Conservation (phyloP, 202 grass and related monocot genomes). For the Digitaria exilis region DNA sequence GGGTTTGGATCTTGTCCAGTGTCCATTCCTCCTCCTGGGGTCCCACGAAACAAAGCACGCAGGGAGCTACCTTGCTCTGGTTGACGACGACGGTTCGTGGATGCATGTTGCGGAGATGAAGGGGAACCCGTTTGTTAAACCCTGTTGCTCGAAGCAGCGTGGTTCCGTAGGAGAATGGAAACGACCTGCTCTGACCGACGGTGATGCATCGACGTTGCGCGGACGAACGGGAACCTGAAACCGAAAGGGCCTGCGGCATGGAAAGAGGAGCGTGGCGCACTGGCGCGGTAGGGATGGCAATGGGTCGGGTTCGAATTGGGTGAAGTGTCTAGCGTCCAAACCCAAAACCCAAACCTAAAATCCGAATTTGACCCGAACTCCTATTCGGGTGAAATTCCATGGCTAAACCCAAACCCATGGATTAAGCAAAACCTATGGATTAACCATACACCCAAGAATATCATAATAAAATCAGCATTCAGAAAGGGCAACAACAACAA, state of each 20-base stretch:
- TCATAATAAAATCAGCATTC: no score
- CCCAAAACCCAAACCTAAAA: no score
- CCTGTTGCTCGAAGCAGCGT: neutral
- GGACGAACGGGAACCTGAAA: neutral
- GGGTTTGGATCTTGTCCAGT: neutral
- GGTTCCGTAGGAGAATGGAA: neutral
- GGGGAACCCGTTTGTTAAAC: neutral
- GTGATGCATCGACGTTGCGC: neutral
- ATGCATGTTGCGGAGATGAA: neutral
- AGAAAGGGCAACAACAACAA: no score
- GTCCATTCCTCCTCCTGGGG: neutral
- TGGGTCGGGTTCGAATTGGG: no score
- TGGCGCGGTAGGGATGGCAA: no score
- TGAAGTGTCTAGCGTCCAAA: no score
- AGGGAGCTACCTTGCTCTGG: neutral
- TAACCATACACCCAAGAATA: no score
- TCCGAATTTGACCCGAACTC: no score
- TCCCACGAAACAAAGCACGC: neutral
- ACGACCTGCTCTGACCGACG: neutral
- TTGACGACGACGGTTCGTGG: neutral
- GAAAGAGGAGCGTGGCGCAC: neutral
- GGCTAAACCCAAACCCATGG: no score
- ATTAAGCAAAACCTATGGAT: no score
- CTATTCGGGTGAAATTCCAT: no score
- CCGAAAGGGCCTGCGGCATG: neutral